Evolutionary conservation across 495 filamentous ascomycete species (phyloP).

Genomic region (Penicillium soppii): DNA sequence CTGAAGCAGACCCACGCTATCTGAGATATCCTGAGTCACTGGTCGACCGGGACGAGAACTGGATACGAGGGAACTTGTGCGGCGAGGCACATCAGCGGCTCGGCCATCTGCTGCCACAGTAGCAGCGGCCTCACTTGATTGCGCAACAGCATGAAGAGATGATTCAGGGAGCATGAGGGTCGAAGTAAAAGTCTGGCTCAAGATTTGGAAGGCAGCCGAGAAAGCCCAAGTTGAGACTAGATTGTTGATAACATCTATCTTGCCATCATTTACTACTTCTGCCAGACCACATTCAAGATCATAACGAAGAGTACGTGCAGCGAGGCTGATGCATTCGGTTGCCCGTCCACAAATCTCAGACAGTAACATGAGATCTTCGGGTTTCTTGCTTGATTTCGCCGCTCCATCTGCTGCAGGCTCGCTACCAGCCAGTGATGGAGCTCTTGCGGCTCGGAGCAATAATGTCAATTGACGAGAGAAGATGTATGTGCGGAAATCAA

Average conservation of each 20-base stretch:
- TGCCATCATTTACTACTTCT: conserved; percentile 33
- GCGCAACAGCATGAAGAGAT: conserved; percentile 37
- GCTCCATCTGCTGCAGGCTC: conserved; percentile 15
- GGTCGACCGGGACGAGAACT: conserved; percentile 25
- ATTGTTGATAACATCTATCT: conserved; percentile 67
- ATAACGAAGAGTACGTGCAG: conserved; percentile 71
- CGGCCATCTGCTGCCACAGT: conserved; percentile 39
- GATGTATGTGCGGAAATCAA: conserved; percentile 93
- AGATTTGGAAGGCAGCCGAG: conserved; percentile 71
- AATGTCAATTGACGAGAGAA: conserved; percentile 87
- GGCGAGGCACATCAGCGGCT: conserved; percentile 36
- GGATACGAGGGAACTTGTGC: conserved; percentile 44
- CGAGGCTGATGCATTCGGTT: conserved; percentile 75
- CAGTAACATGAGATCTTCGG: conserved; percentile 73
- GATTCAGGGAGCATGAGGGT: conserved; percentile 64
- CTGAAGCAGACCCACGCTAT: conserved; percentile 17
- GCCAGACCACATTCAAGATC: conserved; percentile 56
- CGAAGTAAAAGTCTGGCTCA: conserved; percentile 72
- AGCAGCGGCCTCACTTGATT: conserved; percentile 25
- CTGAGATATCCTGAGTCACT: conserved; percentile 35
- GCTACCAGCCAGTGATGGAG: conserved; percentile 31
- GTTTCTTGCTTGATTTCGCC: conserved; percentile 42
- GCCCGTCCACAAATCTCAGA: conserved; percentile 78
- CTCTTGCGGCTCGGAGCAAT: conserved; percentile 78
- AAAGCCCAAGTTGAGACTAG: conserved; percentile 84